Conservation (phyloP, 2,329 filamentous ascomycete species). For the Cladophialophora yegresii region DNA sequence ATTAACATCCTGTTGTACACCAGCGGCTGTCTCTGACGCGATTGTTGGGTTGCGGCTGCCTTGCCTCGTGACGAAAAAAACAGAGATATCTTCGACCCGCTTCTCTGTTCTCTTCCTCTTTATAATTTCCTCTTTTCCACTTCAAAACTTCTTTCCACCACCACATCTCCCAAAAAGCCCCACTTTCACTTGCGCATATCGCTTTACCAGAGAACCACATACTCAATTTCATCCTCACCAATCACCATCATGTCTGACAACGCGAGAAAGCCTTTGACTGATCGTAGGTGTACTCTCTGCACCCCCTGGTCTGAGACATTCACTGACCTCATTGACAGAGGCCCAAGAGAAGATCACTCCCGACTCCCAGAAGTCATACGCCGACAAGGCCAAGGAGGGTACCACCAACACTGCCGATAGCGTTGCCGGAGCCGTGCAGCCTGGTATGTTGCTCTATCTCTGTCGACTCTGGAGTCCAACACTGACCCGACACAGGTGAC, state of each 20-base stretch:
- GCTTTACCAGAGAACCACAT: background rate
- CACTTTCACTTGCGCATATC: slow-evolving; percentile 11
- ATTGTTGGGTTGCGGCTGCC: slow-evolving; percentile 3
- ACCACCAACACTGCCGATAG: slow-evolving; percentile 60
- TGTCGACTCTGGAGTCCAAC: too few relatives aligned
- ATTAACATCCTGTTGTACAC: slow-evolving; percentile 1
- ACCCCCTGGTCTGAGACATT: background rate
- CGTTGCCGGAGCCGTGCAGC: slow-evolving; percentile 43
- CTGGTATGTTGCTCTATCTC: slow-evolving; percentile 39
- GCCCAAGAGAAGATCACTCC: slow-evolving; percentile 60
- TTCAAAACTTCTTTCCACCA: slow-evolving; percentile 9
- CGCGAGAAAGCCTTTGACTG: slow-evolving; percentile 62
- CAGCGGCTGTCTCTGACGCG: background rate
- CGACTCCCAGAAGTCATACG: slow-evolving; percentile 62
- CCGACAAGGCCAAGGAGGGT: slow-evolving; percentile 60
- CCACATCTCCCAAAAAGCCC: background rate
- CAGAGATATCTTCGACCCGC: background rate
- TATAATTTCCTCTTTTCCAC: background rate
- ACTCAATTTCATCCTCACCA: slow-evolving; percentile 2
- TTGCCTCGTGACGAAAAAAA: slow-evolving; percentile 5
- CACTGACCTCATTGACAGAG: slow-evolving; percentile 41
- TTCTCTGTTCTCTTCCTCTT: background rate
- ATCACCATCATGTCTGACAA: slow-evolving; percentile 52
- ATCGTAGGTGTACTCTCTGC: slow-evolving; percentile 40
- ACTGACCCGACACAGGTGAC: slow-evolving; percentile 44